These are phyloP conservation scores for Myxozyma kluyveri DNA, from an alignment of 805 yeast species.

Conservation along the genomic window DNA sequence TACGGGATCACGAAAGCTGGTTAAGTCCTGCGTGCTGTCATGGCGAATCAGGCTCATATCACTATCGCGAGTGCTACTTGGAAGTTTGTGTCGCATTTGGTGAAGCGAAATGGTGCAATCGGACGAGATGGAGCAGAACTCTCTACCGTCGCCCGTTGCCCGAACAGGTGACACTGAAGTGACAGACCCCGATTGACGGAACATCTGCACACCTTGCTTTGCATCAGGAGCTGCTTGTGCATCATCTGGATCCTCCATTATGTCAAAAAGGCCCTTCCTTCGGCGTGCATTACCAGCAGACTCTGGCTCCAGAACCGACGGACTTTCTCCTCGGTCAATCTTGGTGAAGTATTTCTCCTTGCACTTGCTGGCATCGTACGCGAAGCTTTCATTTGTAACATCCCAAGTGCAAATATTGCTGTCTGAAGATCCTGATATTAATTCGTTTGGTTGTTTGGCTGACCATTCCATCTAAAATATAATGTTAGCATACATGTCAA, in stretches of 20 bases:
- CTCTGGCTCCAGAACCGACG: constrained; percentile 12
- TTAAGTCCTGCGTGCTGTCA: background rate
- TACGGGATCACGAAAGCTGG: background rate
- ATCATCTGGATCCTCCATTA: constrained; percentile 22
- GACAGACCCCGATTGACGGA: constrained; percentile 17
- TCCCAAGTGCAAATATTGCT: constrained; percentile 72
- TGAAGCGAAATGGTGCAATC: constrained; percentile 20
- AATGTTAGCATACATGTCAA: background rate
- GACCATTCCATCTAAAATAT: constrained; percentile 33
- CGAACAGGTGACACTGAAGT: constrained; percentile 13
- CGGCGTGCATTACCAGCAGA: constrained; percentile 9
- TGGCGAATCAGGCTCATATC: background rate
- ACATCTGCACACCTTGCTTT: constrained; percentile 16
- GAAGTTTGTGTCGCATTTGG: constrained; percentile 4
- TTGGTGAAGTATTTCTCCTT: constrained; percentile 20
- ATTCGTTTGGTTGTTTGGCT: constrained; percentile 42
- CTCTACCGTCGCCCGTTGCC: constrained; percentile 4
- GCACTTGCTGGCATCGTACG: constrained; percentile 18
- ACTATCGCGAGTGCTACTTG: constrained; percentile 2
- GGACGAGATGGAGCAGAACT: constrained; percentile 20
- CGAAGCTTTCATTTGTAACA: constrained; percentile 33
- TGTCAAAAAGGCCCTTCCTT: constrained; percentile 20
- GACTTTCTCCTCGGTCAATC: constrained; percentile 10
- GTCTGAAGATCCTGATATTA: constrained; percentile 61
- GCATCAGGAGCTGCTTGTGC: constrained; percentile 2